Percentiles rank a stretch among this genome's conserved stretches.
These are phyloP conservation scores for Acrocalymma vagum DNA, from an alignment of 2,329 filamentous ascomycete genomes.

Conservation along the genomic window DNA sequence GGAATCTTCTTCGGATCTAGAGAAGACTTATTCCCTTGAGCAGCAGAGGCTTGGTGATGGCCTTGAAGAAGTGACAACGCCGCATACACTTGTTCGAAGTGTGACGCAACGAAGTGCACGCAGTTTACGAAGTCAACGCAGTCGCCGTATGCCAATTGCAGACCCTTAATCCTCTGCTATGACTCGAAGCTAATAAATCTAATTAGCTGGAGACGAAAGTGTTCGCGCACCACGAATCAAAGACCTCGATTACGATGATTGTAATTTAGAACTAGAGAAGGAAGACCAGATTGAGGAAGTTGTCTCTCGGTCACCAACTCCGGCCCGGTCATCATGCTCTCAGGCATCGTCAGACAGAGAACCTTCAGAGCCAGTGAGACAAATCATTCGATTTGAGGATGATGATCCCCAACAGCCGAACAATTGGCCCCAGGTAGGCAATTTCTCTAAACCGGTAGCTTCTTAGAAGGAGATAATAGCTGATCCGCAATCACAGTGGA, in stretches of 20 bases:
- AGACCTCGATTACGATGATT: slow-evolving; percentile 33
- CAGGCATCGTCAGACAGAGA: slow-evolving; percentile 8
- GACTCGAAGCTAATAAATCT: slow-evolving; percentile 11
- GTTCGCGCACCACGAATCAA: slow-evolving; percentile 22
- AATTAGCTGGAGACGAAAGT: slow-evolving; percentile 25
- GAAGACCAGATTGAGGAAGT: slow-evolving; percentile 37
- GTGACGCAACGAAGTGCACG: slow-evolving; percentile 32
- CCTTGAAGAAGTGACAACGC: slow-evolving; percentile 31
- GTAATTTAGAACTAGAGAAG: slow-evolving; percentile 27
- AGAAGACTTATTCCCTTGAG: slow-evolving; percentile 44
- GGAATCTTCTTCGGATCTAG: slow-evolving; percentile 35
- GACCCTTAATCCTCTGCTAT: neutral
- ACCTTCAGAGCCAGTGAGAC: slow-evolving; percentile 17
- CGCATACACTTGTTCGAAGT: slow-evolving; percentile 36
- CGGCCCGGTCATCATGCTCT: slow-evolving; percentile 19
- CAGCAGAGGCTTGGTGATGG: slow-evolving; percentile 36
- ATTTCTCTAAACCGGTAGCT: neutral
- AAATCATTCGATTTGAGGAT: slow-evolving; percentile 48
- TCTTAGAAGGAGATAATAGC: slow-evolving; percentile 2
- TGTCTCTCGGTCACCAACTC: slow-evolving; percentile 15
- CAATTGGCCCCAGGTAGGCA: slow-evolving; percentile 49
- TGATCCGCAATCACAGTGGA: slow-evolving; percentile 50
- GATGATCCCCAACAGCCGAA: slow-evolving; percentile 53
- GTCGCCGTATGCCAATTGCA: slow-evolving; percentile 17
- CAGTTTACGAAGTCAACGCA: slow-evolving; percentile 16